Conservation (phyloP, 164 flowering plant species). For the Sedum album region DNA sequence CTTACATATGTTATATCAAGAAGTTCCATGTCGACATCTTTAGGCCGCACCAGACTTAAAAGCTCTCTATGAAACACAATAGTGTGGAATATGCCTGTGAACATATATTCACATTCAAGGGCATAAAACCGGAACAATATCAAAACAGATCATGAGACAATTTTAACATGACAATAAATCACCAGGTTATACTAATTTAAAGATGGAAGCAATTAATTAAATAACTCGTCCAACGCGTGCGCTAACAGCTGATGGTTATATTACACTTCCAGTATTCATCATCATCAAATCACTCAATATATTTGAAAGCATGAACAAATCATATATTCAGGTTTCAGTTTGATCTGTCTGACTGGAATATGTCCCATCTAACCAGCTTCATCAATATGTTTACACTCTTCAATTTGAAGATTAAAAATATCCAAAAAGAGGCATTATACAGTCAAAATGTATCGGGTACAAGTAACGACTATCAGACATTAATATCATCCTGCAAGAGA, state of each 20-base stretch:
- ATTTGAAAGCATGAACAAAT: background rate
- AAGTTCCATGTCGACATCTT: conserved; percentile 79
- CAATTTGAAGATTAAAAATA: background rate
- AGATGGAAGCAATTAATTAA: no score
- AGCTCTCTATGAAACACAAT: conserved; percentile 88
- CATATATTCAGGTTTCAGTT: background rate
- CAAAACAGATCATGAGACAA: no score
- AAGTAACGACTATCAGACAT: background rate
- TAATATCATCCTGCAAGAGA: conserved; percentile 68
- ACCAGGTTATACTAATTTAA: no score
- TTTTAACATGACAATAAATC: no score
- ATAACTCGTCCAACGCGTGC: no score
- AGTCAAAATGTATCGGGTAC: background rate
- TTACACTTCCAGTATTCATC: no score
- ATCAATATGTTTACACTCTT: background rate
- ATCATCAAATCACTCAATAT: no score
- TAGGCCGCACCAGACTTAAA: conserved; percentile 82
- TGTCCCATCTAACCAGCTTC: background rate
- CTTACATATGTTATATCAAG: conserved; percentile 97
- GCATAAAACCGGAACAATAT: no score
- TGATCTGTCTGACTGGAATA: no score
- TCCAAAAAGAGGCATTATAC: background rate
- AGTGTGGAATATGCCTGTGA: conserved; percentile 89
- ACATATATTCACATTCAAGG: background rate
- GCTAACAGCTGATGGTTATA: no score